Conservation (phyloP, 2,329 filamentous ascomycete genomes). For the Aureobasidium sp. region DNA sequence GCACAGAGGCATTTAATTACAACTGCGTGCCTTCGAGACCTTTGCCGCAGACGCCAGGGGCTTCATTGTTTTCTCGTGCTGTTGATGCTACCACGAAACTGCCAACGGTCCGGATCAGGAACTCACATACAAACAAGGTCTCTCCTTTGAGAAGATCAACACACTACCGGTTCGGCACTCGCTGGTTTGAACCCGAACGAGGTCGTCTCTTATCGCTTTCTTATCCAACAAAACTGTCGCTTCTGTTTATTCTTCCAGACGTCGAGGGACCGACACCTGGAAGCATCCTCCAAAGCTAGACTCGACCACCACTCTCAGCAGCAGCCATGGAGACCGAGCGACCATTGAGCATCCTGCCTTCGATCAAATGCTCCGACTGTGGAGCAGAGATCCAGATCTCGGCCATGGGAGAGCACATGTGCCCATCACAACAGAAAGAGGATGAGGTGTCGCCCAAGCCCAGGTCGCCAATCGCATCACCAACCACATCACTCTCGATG, state of each 20-base stretch:
- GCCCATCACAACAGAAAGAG: slow-evolving; percentile 28
- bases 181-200: background rate
- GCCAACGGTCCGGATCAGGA: slow-evolving; percentile 1
- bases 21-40: slow-evolving; percentile 8
- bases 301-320: background rate
- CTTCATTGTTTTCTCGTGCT: background rate
- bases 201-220: background rate
- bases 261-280: background rate
- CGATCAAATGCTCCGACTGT: slow-evolving; percentile 82
- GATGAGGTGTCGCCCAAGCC: background rate
- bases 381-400: slow-evolving; percentile 70
- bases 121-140: slow-evolving; percentile 4
- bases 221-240: background rate
- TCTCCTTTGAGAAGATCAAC: background rate
- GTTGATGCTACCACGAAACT: slow-evolving; percentile 7
- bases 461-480: background rate
- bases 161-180: background rate
- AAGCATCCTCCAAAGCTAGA: background rate
- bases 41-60: slow-evolving; percentile 1
- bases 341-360: slow-evolving; percentile 58
- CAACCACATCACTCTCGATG: slow-evolving; percentile 24
- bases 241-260: background rate
- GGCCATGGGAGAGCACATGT: slow-evolving; percentile 76
- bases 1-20: slow-evolving; percentile 5
- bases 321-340: slow-evolving; percentile 10